Evolutionary conservation across 2,329 filamentous ascomycete species (phyloP), one percentile per base, ranked within the genome.

Genomic region (Neofusicoccum sp.): DNA sequence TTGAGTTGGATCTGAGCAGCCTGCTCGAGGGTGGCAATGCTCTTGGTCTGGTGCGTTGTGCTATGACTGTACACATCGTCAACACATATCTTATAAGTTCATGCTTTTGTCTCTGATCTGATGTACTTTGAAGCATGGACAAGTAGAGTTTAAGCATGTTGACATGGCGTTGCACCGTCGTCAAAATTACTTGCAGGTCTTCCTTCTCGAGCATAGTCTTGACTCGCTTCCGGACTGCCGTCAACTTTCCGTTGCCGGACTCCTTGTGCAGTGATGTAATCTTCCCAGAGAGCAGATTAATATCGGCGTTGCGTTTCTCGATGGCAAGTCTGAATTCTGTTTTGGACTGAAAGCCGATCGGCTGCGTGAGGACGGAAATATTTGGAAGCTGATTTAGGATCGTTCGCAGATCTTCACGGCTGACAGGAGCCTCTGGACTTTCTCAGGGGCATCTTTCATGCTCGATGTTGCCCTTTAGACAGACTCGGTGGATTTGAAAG

Each of bases 401-500:
- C 6, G 44, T 8, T 20, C 14, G 28, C 11, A 48, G 45, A 14
- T 31, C 45, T 8, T 3, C 24, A 34, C 24, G 2, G 44, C 44
- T 1, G 41, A 48, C 14, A 8, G n/a, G 12, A 51, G 41, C 2
- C 31, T 7, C 11, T 48, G 14, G 12, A 60, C 36, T 28, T 49
- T 45, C 20, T 49, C 31, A 11, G 57, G 57, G 1, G 44, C 57
- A 16, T 51, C 33, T 9, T 20, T 40, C 11, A 43, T 33, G 31
- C 44, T 33, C 6, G 43, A 49, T 11, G 41, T 38, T 4, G 20
- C n/a, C 33, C 41, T 48, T 31, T 51, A 51, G 44, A 60, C 14
- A 6, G 38, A 8, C 28, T 59, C 38, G 11, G 57, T 59, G n/a
- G 41, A 36, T 28, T 59, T 44, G 31, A 59, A 31, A 11, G 57